A percentile compares a stretch with the other conserved stretches of the same genome.
These are phyloP conservation scores for Epicoccum sorghinum DNA, from an alignment of 2,329 filamentous ascomycete species.

Conservation along the genomic window DNA sequence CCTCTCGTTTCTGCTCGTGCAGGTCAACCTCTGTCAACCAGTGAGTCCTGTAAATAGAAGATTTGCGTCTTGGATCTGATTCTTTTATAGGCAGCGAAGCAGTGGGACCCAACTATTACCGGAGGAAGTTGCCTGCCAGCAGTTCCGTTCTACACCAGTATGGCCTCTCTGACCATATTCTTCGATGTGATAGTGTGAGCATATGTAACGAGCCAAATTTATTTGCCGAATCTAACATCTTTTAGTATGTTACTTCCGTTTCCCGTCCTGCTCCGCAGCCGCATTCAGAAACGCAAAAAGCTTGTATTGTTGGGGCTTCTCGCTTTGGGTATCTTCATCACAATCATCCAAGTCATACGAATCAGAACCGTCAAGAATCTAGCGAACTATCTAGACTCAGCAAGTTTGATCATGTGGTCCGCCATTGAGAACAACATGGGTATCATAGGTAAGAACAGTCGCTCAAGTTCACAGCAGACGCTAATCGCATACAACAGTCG, in stretches of 20 bases:
- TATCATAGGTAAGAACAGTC: slow-evolving; percentile 10
- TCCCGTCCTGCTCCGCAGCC: slow-evolving; percentile 18
- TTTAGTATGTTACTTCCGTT: slow-evolving; percentile 22
- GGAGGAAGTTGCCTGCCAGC: slow-evolving; percentile 18
- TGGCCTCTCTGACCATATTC: slow-evolving; percentile 19
- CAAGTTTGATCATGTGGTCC: slow-evolving; percentile 25
- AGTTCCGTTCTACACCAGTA: slow-evolving; percentile 23
- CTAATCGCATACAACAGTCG: slow-evolving; percentile 1
- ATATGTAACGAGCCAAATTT: no score
- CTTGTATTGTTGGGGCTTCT: slow-evolving; percentile 17
- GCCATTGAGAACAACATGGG: slow-evolving; percentile 24
- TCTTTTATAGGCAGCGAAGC: slow-evolving; percentile 9
- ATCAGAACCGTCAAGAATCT: slow-evolving; percentile 20
- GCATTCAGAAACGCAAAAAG: slow-evolving; percentile 23
- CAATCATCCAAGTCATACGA: slow-evolving; percentile 22
- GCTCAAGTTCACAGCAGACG: no score
- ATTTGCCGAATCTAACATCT: not conserved
- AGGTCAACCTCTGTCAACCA: slow-evolving; percentile 23
- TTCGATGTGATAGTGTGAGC: slow-evolving; percentile 22
- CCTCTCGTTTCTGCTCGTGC: slow-evolving; percentile 17
- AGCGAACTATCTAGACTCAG: slow-evolving; percentile 23
- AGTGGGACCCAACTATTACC: slow-evolving; percentile 22
- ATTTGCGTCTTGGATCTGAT: not conserved
- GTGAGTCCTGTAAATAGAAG: not conserved
- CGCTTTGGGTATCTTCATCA: slow-evolving; percentile 22